Evolutionary conservation across 129 eudicot genomes (phyloP).

Genomic region (Flaveria bidentis): DNA sequence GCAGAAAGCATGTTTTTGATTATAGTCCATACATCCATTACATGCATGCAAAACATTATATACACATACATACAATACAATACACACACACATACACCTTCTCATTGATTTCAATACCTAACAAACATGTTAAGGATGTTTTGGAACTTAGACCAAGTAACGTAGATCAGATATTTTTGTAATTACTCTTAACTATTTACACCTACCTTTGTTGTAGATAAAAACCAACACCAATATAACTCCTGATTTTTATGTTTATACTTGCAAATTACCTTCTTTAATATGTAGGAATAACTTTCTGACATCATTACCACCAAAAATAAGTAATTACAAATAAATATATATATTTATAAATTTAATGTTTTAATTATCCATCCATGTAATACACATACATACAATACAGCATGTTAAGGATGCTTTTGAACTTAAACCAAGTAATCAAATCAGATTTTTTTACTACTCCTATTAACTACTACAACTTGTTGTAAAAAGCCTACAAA

Average conservation of each 20-base stretch:
- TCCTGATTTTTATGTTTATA: constrained; percentile 3
- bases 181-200: no score
- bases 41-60: no score
- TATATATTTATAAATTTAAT: no score
- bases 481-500: no score
- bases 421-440: no score
- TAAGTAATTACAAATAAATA: constrained; percentile 32
- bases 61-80: neutral
- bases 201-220: neutral
- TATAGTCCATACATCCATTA: neutral
- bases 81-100: neutral
- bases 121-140: neutral
- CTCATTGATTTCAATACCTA: neutral
- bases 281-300: constrained; percentile 66
- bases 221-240: neutral
- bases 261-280: constrained; percentile 17
- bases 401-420: no score
- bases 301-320: constrained; percentile 68
- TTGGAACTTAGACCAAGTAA: no score
- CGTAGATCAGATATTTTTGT: no score
- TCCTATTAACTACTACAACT: no score
- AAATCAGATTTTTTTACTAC: no score
- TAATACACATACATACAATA: no score
- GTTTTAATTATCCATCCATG: no score
- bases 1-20: constrained; percentile 21